These are phyloP conservation scores for Thecaphora thlaspeos DNA, from an alignment of 1,284 basidiomycete genomes.

Conservation along the genomic window DNA sequence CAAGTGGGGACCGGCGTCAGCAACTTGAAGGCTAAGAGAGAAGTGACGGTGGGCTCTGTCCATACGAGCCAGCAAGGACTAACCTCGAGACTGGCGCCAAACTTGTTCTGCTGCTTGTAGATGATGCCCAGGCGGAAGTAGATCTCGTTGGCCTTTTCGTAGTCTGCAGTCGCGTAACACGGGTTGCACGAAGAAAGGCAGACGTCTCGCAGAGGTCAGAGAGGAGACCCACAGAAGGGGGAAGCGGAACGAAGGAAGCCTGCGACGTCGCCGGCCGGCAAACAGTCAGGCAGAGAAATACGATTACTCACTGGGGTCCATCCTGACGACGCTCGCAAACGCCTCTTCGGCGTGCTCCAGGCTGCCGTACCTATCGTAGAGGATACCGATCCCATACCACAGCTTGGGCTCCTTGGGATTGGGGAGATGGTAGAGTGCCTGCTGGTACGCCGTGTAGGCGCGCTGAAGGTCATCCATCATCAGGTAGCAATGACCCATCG, in stretches of 20 bases:
- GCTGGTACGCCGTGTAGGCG: slow-evolving; percentile 97
- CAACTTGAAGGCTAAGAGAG: too few relatives aligned
- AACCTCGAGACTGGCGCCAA: slow-evolving; percentile 60
- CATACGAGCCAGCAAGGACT: too few relatives aligned
- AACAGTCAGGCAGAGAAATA: too few relatives aligned
- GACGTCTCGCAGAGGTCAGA: too few relatives aligned
- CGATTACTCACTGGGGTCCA: slow-evolving; percentile 73
- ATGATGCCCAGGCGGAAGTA: slow-evolving; percentile 97
- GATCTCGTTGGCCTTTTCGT: slow-evolving; percentile 98
- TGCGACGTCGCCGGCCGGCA: too few relatives aligned
- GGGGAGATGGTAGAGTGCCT: slow-evolving; percentile 90
- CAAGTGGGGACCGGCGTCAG: too few relatives aligned
- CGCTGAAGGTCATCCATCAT: slow-evolving; percentile 99
- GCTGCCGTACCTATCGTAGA: slow-evolving; percentile 97
- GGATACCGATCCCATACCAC: slow-evolving; percentile 98
- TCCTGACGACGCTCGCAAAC: slow-evolving; percentile 89
- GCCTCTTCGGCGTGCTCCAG: slow-evolving; percentile 98
- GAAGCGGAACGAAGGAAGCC: too few relatives aligned
- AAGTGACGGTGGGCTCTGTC: too few relatives aligned
- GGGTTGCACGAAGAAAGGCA: slow-evolving; percentile 1
- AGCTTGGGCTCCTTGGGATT: slow-evolving; percentile 98
- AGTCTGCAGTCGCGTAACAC: slow-evolving; percentile 73
- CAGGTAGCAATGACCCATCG: slow-evolving; percentile 84
- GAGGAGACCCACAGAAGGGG: slow-evolving; percentile 1
- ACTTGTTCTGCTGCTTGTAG: slow-evolving; percentile 95